Base-by-base conservation (phyloP, 2,329 filamentous ascomycete genomes). In the Helotiales sp. region DNA sequence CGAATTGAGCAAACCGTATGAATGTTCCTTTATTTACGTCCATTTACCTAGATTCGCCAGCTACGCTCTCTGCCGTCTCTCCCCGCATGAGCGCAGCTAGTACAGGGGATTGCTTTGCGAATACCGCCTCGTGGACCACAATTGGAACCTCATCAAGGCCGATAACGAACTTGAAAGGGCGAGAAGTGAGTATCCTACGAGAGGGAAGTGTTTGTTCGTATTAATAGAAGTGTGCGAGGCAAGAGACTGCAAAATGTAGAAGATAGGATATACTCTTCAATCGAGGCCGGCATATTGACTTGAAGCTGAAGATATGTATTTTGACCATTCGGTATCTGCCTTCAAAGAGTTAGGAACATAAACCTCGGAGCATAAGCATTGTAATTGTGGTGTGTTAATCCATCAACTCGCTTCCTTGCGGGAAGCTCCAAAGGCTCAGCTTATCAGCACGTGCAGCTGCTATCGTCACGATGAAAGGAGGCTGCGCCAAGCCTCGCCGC, bases 21-120 rank as follows among this genome's bases (percentile, higher is more conserved):
- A 66, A 66, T 17, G 60, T 64, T 42, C 60, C 62, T 59, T 63
- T 51, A 22, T 58, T n/a, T 6, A 66, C 33, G 56, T 66, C 62
- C 40, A 64, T 38, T 42, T 63, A 58, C n/a, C 15, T 59, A 55
- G 54, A 58, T 30, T 58, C 61, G 34, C 63, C 50, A 29, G 52
- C 56, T 49, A 42, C 59, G 19, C 59, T 59, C 60, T 65, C 61
- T 52, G 13, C 40, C 59, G 63, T 63, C 44, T 51, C 24, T 38
- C 63, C 55, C 33, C 63, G 61, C 30, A 64, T 62, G 50, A 66
- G 59, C 34, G 27, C 34, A 58, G 63, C 30, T 44, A 65, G 59
- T 51, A 57, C 57, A 48, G 61, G 50, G 12, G 62, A 65, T 31
- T 61, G 60, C 48, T 59, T 61, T 50, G 61, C 57, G 54, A 64